Base-by-base conservation (phyloP, 495 filamentous ascomycete genomes). In the Terfezia claveryi region DNA sequence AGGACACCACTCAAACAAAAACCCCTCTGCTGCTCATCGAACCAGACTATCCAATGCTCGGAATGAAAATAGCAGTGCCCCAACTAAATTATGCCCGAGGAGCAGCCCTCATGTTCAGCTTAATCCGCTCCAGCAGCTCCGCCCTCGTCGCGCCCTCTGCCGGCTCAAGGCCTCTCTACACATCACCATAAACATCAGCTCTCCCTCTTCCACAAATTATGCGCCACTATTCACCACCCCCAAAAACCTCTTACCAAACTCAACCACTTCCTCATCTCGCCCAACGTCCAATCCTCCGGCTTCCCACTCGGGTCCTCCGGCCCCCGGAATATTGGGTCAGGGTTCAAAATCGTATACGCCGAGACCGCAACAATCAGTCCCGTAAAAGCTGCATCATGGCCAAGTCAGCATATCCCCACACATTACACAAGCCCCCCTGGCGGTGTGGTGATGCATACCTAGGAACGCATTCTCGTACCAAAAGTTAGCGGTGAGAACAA, bases 281-380 rank as follows among this genome's bases (percentile, higher is more conserved):
- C 77, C 37, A 70, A 68, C 20, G 82, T 81, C 85, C 85, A 91
- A 20, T 68, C 73, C 37, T 77, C 73, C 3, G 85, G 86, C 56
- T 80, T 74, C 63, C 87, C 87, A 53, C 69, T 81, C n/a, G 87
- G 87, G 66, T 92, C 87, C 27, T 68, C 58, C 53, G 78, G 68
- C 0, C 71, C 61, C 1, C 86, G 85, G 58, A 94, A 87, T 59
- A 93, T 74, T 23, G 60, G 51, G 56, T 86, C 84, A 27, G 76
- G 74, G 53, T 83, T 82, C 81, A 82, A 85, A 57, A 94, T 92
- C 2, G 80, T 74, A 80, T 81, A 94, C 16, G 75, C 82, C 7
- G 87, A 81, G 8, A 82, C 87, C 3, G 83, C 86, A 3, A 85
- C 82, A 46, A 94, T 80, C 58, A 93, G 77, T 23, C 84, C 85